Base-by-base conservation (phyloP, 2,329 filamentous ascomycete species). In the Alternaria sp. region DNA sequence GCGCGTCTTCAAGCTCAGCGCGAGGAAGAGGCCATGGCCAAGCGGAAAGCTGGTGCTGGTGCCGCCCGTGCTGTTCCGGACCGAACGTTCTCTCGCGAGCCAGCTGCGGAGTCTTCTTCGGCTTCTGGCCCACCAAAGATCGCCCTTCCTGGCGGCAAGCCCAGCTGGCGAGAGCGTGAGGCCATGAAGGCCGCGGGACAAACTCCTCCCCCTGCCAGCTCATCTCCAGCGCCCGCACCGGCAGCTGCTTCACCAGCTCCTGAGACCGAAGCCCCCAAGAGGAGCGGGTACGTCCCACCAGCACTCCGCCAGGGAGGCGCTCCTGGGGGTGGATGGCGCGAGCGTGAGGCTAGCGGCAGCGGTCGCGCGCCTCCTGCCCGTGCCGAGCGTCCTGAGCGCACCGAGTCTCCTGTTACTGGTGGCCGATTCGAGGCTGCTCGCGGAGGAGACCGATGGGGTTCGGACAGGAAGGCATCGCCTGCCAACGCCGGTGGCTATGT, bases 21-120 rank as follows among this genome's bases (percentile, higher is more conserved):
- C 79, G 94, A 97, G 80, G 93, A 96, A 73, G 94, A 97, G 80
- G 94, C 93, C 15, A 89, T 94, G 81, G 91, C 91, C 69, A 89
- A 91, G 72, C 88, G 88, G 81, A 87, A 73, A 62, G 59, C 70
- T 57, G 74, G 70, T 43, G 87, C 70, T 70, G 68, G 67, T 57
- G 64, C 69, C 49, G 69, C 75, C 49, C 76, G 77, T 60, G 77
- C 54, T 49, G 55, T 65, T 17, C 63, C 63, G 26, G 63, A 65
- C 56, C 65, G 65, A 26, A 60, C 68, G 74, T 77, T 66, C 69
- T 81, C 77, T 64, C 80, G 65, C 56, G 76, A 67, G 65, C 75
- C 64, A n/a, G 80, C 82, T 52, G 67, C 65, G 65, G 78, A 68
- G 51, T 58, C 77, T 54, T 68, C 77, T 58, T 72, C 81, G 52